These are phyloP conservation scores for Afroboletus lepidellus DNA, from an alignment of 1,284 basidiomycete genomes.

Conservation along the genomic window DNA sequence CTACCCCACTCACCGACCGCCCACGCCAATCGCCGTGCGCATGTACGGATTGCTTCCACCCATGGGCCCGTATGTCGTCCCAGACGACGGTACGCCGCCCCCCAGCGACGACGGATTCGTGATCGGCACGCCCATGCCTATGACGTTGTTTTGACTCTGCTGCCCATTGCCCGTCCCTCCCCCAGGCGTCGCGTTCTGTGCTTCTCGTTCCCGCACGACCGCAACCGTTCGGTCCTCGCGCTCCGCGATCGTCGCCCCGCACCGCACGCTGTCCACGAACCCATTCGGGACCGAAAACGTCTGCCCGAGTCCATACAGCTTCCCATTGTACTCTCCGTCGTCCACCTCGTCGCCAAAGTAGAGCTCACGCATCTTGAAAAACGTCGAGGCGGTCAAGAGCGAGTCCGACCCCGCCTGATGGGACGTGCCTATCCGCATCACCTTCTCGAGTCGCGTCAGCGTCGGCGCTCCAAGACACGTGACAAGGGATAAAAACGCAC, in stretches of 20 bases:
- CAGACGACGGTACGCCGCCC: slow-evolving; percentile 46
- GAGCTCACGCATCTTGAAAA: slow-evolving; percentile 92
- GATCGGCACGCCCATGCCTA: slow-evolving; percentile 40
- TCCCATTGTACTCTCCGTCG: slow-evolving; percentile 72
- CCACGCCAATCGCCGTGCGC: slow-evolving; percentile 60
- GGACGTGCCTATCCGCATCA: slow-evolving; percentile 82
- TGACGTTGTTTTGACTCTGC: slow-evolving; percentile 37
- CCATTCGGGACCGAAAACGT: slow-evolving; percentile 68
- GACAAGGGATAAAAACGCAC: slow-evolving; percentile 39
- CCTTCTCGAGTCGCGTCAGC: slow-evolving; percentile 5
- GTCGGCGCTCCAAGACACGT: background rate
- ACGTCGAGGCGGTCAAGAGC: slow-evolving; percentile 88
- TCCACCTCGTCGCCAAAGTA: slow-evolving; percentile 91
- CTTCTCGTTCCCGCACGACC: slow-evolving; percentile 38
- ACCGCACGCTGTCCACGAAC: slow-evolving; percentile 59
- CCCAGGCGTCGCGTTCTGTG: slow-evolving; percentile 56
- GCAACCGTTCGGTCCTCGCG: slow-evolving; percentile 63
- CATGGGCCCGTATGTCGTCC: slow-evolving; percentile 57
- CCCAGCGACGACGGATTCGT: slow-evolving; percentile 24
- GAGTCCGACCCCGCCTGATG: slow-evolving; percentile 98
- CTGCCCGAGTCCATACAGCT: slow-evolving; percentile 75
- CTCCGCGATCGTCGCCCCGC: slow-evolving; percentile 74
- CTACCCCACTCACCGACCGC: slow-evolving; percentile 45
- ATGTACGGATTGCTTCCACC: slow-evolving; percentile 59
- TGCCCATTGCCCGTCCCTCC: slow-evolving; percentile 31